phyloP scores from a whole-genome alignment of 352 stramenopile species.

The Phytophthora pinifolia region DNA sequence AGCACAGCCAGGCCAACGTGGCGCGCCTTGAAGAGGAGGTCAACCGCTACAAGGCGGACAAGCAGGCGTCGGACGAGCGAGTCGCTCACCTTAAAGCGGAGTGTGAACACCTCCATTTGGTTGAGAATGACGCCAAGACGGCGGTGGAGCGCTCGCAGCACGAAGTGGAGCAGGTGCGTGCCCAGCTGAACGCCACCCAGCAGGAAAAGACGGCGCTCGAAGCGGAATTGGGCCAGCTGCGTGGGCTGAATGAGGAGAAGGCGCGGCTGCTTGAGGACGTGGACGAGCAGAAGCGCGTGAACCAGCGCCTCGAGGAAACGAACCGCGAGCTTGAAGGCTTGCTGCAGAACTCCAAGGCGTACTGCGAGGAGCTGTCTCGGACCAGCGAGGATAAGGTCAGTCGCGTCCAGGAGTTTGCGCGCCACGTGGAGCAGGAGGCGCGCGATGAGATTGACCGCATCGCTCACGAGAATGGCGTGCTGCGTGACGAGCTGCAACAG shows the following conservation, averaged over 20 bases:
- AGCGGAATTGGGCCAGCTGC: conserved; percentile 37
- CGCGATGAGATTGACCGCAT: conserved; percentile 66
- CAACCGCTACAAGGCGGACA: conserved; percentile 31
- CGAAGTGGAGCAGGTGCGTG: conserved; percentile 34
- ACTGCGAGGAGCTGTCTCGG: conserved; percentile 61
- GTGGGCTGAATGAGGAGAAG: conserved; percentile 48
- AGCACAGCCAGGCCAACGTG: conserved; percentile 39
- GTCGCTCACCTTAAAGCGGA: conserved; percentile 32
- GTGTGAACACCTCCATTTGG: conserved; percentile 27
- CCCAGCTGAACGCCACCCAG: conserved; percentile 40
- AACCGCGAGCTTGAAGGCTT: conserved; percentile 57
- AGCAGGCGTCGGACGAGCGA: conserved; percentile 24
- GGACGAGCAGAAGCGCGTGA: conserved; percentile 49
- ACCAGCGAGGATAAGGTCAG: conserved; percentile 68
- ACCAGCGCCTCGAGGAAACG: conserved; percentile 43
- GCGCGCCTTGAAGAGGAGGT: conserved; percentile 26
- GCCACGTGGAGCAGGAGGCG: conserved; percentile 66
- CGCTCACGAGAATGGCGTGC: conserved; percentile 50
- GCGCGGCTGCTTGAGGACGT: conserved; percentile 37
- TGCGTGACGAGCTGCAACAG: conserved; percentile 70
- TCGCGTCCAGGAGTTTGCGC: conserved; percentile 55
- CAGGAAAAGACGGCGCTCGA: conserved; percentile 44
- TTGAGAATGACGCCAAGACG: conserved; percentile 21
- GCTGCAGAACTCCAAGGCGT: conserved; percentile 59
- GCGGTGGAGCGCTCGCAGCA: conserved; percentile 24